These are phyloP conservation scores for Rutstroemia sp. DNA, from an alignment of 2,329 filamentous ascomycete species.

Conservation along the genomic window DNA sequence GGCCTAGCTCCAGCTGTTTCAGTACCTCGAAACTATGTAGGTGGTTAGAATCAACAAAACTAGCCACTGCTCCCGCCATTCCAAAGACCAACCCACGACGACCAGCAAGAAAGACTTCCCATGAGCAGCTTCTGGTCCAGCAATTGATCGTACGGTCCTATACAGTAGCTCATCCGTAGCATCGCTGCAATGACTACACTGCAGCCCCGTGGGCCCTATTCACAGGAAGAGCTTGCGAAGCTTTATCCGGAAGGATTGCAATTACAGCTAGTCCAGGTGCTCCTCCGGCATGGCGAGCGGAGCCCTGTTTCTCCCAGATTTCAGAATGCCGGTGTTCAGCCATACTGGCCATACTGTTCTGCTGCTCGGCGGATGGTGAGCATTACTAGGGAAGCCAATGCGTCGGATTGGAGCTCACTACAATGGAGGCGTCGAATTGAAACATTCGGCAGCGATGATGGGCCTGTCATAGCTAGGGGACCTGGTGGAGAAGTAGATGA, in stretches of 20 bases:
- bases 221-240: constrained; percentile 66
- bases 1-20: too few species aligned
- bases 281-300: constrained; percentile 72
- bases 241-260: constrained; percentile 77
- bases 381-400: constrained; percentile 46
- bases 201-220: constrained; percentile 67
- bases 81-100: too few species aligned
- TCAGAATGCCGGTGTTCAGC: constrained; percentile 61
- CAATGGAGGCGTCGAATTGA: constrained; percentile 71
- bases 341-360: constrained; percentile 86
- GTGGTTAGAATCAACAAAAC: too few species aligned
- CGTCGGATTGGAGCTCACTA: constrained; percentile 28
- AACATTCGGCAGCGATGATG: constrained; percentile 65
- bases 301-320: constrained; percentile 86
- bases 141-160: too few species aligned
- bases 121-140: too few species aligned
- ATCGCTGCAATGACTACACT: constrained; percentile 67
- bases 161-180: not conserved
- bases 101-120: too few species aligned
- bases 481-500: constrained; percentile 64
- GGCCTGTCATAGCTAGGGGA: constrained; percentile 62
- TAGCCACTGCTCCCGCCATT: too few species aligned
- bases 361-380: constrained; percentile 64
- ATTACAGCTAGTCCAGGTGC: constrained; percentile 83
- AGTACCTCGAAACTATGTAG: too few species aligned